A percentile compares a stretch with the other conserved stretches of the same genome.
Conservation (phyloP, 306 rosid species). For the Medicago arabica region DNA sequence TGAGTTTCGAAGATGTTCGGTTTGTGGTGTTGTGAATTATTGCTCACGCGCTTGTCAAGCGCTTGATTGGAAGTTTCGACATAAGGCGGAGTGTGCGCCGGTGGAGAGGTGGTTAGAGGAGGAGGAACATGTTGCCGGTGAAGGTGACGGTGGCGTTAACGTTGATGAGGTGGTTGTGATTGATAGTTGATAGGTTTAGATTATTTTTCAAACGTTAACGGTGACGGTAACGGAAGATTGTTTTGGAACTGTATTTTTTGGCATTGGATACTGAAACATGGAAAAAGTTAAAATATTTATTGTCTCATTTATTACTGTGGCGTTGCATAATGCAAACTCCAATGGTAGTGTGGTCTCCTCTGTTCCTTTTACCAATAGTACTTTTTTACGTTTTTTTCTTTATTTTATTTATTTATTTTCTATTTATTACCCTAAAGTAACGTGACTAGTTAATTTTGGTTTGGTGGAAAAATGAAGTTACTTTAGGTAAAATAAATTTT, state of each 20-base stretch:
- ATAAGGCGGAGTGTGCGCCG: slow-evolving; percentile 76
- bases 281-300: slow-evolving; percentile 3
- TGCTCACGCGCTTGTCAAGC: slow-evolving; percentile 99
- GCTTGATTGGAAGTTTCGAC: slow-evolving; percentile 92
- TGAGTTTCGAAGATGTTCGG: slow-evolving; percentile 93
- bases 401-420: not conserved
- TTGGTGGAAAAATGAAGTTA: too few species aligned
- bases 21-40: slow-evolving; percentile 80
- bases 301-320: slow-evolving; percentile 36
- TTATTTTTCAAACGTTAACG: not conserved
- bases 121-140: slow-evolving; percentile 48
- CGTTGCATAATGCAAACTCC: slow-evolving; percentile 28
- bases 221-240: slow-evolving; percentile 33
- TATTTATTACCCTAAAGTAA: slow-evolving; percentile 27
- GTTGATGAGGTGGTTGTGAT: slow-evolving; percentile 38
- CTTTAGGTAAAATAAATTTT: too few species aligned
- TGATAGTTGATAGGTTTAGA: slow-evolving; percentile 48
- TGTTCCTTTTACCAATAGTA: not conserved
- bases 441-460: slow-evolving; percentile 40
- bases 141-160: slow-evolving; percentile 45
- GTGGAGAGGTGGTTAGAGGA: slow-evolving; percentile 75
- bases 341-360: slow-evolving; percentile 12
- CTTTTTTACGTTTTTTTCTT: not conserved
- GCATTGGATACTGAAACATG: slow-evolving; percentile 23
- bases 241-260: slow-evolving; percentile 33